Percentiles rank a stretch among this genome's conserved stretches.
Conservation (phyloP, 768 basidiomycete genomes). For the Boletellus ananas region DNA sequence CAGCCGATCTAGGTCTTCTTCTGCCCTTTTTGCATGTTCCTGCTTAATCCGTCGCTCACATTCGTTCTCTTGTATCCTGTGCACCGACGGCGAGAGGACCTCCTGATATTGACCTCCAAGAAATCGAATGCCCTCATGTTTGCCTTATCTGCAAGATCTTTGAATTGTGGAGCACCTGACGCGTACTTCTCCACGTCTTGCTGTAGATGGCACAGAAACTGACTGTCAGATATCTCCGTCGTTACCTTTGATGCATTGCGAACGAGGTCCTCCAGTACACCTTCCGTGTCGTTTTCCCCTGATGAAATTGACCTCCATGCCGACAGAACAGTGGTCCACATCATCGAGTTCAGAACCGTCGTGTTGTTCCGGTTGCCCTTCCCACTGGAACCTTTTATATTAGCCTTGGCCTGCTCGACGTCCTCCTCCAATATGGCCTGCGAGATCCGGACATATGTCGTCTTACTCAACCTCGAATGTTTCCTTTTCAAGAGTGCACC, state of each 20-base stretch:
- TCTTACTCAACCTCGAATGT: not conserved
- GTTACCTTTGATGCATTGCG: not conserved
- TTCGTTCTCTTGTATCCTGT: conserved; percentile 7
- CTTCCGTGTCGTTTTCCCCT: not conserved
- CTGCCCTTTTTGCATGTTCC: conserved; percentile 1
- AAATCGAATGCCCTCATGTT: not conserved
- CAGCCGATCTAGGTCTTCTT: conserved; percentile 6
- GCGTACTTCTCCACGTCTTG: not conserved
- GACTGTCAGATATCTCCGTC: conserved; percentile 7
- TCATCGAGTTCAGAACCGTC: no score
- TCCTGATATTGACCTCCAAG: not conserved
- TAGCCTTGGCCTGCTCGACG: conserved; percentile 4
- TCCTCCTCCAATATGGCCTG: conserved; percentile 4
- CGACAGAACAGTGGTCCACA: not conserved
- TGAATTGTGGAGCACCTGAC: not conserved
- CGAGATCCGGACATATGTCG: not conserved
- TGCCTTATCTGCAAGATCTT: not conserved
- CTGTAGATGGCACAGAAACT: conserved; percentile 11
- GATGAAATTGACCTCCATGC: not conserved
- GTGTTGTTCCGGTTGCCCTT: no score
- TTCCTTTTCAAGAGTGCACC: not conserved
- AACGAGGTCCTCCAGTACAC: conserved; percentile 2
- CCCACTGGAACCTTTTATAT: not conserved
- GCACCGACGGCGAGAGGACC: conserved; percentile 2
- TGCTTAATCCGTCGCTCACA: not conserved